Base-by-base conservation (phyloP, 441 rosid genomes). In the Bruguiera hainesii region DNA sequence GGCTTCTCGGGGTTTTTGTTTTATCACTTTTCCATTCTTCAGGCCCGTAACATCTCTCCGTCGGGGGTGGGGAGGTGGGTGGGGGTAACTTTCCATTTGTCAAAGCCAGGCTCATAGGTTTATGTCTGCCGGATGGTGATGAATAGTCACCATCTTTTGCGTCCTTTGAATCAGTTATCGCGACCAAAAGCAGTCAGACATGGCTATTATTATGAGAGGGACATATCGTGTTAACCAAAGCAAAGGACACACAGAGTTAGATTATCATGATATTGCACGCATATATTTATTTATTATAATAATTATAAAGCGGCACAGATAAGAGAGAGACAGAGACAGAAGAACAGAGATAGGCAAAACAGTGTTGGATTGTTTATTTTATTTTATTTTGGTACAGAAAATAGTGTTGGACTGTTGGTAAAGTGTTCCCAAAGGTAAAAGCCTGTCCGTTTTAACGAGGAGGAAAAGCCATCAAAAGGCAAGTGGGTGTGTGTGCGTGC, bases 161-260 rank as follows among this genome's bases (percentile, higher is more conserved):
- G 96, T 89, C 93, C 89, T 91, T 89, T 82, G 91, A 88, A 88
- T 94, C 90, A 82, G 95, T 86, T 87, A 84, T 78, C 78, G 68
- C 56, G 71, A 70, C 77, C 84, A 79, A 86, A 87, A 80, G 78
- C 85, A 89, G 93, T 83, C 93, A 89, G 92, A 79, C 85, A 85
- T 72, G 68, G 90, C 81, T 79, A 82, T 88, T 72, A 86, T 87
- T 81, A 77, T 72, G 97, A 93, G 86, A 81, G 84, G 76, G 97
- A 93, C 97, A 55, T 77, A 65, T 89, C 94, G 76, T 68, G 73
- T 78, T 81, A 72, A 79, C 80, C 73, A 37, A 33, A 16, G 29
- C 35, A 60, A 68, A 52, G 60, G 48, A 21, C 67, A 29, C 48
- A 33, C 42, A 23, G 61, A 71, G 5, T 48, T 48, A 23, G 23